Base-by-base conservation (phyloP, 352 stramenopile species). In the Thalassiosira livingstoniorum region DNA sequence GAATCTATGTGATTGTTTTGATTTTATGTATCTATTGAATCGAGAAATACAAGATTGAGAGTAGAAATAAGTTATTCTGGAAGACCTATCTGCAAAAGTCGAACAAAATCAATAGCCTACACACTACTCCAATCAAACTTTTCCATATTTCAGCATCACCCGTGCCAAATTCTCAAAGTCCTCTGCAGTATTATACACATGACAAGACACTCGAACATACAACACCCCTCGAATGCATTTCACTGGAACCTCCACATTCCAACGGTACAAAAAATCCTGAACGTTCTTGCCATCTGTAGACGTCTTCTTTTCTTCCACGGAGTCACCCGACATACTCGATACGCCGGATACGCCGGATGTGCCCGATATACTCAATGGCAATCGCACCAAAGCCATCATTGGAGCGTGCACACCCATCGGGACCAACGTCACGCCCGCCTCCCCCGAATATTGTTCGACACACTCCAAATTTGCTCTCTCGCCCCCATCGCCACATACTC, bases 211-310 rank as follows among this genome's bases (percentile, higher is more conserved):
- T 54, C 96, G 92, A 29, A 97, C 92, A 88, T 96, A 98, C 0
- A 98, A 83, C 29, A 83, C 77, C 0, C 91, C 93, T 35, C 96
- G 89, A 21, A 98, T 85, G 70, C 94, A 97, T 84, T 98, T 98
- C 39, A 98, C 91, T 10, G 96, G 96, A 51, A 97, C 95, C 91
- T 98, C 96, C 55, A 98, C 96, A 25, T 75, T 67, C 60, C 96
- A 83, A 23, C 89, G 73, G 83, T 97, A 96, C 23, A 98, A 87
- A 70, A 86, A 91, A 77, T 98, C 96, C 87, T 98, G 96, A 21
- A 98, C 89, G n/a, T 87, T 83, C 60, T 98, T 97, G 57, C 95
- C 95, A 81, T 98, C 92, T 1, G 87, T 90, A 0, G 95, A 97
- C 10, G 91, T 96, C 61, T 93, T 91, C 2, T 65, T 82, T 54